Conservation (phyloP, 257 asterid genomes). For the Plantago major region DNA sequence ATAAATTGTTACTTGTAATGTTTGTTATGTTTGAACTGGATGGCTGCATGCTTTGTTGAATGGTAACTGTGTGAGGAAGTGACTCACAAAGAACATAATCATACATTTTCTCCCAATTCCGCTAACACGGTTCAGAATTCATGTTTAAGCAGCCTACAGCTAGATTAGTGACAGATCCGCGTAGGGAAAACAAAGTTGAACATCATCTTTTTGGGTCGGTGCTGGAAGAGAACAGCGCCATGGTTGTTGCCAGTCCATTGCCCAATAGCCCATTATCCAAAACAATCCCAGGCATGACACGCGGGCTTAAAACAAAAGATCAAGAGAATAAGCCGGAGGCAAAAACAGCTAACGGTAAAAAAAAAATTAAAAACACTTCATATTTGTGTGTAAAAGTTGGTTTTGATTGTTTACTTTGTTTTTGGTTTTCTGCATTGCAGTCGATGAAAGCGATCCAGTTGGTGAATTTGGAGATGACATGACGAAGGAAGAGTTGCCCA, state of each 20-base stretch:
- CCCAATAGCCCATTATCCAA: no score
- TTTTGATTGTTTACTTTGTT: background rate
- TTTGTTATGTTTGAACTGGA: no score
- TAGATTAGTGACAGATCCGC: slow-evolving; percentile 52
- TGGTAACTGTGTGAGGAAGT: no score
- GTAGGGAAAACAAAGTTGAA: slow-evolving; percentile 39
- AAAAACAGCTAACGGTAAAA: background rate
- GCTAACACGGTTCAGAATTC: no score
- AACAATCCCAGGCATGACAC: slow-evolving; percentile 43
- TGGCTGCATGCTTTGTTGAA: no score
- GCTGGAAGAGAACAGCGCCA: slow-evolving; percentile 50
- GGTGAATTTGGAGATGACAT: background rate
- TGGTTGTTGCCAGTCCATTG: slow-evolving; percentile 46
- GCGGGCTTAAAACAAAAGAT: slow-evolving; percentile 22
- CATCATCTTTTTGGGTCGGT: slow-evolving; percentile 81
- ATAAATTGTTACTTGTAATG: no score
- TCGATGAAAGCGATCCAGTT: no score
- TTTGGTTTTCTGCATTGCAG: background rate
- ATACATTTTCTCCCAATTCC: no score
- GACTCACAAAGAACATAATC: no score
- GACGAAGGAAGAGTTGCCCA: background rate
- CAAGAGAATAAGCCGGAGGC: background rate
- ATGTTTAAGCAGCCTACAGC: no score
- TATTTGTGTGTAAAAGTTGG: background rate
- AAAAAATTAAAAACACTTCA: background rate